Evolutionary conservation across 1,284 basidiomycete species (phyloP), one percentile per base, ranked within the genome.

Genomic region (Austropuccinia psidii): DNA sequence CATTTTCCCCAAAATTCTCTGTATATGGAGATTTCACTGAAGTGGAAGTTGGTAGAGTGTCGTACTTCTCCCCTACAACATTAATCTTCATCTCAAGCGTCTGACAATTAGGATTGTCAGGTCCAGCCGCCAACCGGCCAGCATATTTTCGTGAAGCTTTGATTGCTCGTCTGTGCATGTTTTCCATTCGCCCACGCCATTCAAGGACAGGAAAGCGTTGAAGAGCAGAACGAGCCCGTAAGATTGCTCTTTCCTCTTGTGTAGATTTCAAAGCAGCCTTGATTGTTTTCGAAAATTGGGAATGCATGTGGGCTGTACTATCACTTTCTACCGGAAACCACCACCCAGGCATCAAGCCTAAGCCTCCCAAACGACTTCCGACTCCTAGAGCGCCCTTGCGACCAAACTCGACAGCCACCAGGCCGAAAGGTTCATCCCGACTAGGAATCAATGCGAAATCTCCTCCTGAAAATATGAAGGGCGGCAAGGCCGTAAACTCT

Each of bases 341-440:
- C 92, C 92, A 94, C 84, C 92, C 92, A 79, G 92, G 92, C 92
- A 95, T 95, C 77, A 95, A 84, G 83, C 92, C 92, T 55, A 95
- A 85, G 85, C 92, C 92, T 81, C 92, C 92, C 35, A 94, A 85
- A 80, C 92, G 89, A 83, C 89, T 87, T 78, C 92, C 92, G 76
- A 95, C 92, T 84, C 92, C 92, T 69, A 95, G 86, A 75, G 92
- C 92, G 85, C 92, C 92, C 82, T 94, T 94, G 77, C 92, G 85
- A 82, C 92, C 92, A 82, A 95, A 95, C 80, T 94, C 92, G 78
- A 95, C 92, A 72, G 92, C 92, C 57, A 94, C 92, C 62, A 94
- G 84, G 84, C 92, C 92, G 82, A 95, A 95, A 1, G 92, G 92
- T 79, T 95, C 92, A 80, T 95, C 92, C 83, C 92, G 89, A 60